Evolutionary conservation across 495 filamentous ascomycete species (phyloP), one percentile per base, ranked within the genome.

Genomic region (Bryoglossum gracile): DNA sequence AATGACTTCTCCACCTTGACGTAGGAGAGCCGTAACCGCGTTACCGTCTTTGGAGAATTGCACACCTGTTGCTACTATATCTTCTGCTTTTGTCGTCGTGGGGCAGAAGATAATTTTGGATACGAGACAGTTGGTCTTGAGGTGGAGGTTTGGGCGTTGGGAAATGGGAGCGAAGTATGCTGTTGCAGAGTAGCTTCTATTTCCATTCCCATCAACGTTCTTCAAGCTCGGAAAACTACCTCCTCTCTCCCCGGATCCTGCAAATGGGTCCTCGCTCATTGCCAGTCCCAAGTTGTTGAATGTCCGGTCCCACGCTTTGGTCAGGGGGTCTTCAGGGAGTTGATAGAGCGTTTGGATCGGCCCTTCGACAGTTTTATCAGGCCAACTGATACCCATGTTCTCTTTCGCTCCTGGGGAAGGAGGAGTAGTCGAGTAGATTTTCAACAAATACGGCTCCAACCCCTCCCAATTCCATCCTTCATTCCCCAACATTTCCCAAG

Each of bases 391-490:
- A 8, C 34, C 34, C 5, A 8, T 6, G 14, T 8, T 5, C 6
- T 6, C 16, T 13, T 13, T 18, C 5, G 16, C 16, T 37, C 4
- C 34, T 8, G 9, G 11, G 5, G 4, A 6, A 4, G 14, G 34
- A 4, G 6, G 18, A 19, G 11, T 8, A 8, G 22, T n/a, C 17
- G 33, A n/a, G 9, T n/a, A 26, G 14, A 3, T n/a, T 66, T 73
- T 75, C 48, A 48, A 56, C 67, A 75, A 75, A 18, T 62, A 69
- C 2, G 61, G 53, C 46, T 71, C 76, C 47, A 77, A 66, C 21
- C 73, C 67, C 23, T 72, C 62, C 5, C 73, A 72, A 38, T 63
- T 67, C 74, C 73, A 77, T 11, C 69, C 75, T 0, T 68, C 4
- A 23, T 46, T 46, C 19, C 43, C 43, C 8, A 46, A 65, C 33